Conservation (phyloP, 352 stramenopile genomes). For the Globisporangium barbulae region DNA sequence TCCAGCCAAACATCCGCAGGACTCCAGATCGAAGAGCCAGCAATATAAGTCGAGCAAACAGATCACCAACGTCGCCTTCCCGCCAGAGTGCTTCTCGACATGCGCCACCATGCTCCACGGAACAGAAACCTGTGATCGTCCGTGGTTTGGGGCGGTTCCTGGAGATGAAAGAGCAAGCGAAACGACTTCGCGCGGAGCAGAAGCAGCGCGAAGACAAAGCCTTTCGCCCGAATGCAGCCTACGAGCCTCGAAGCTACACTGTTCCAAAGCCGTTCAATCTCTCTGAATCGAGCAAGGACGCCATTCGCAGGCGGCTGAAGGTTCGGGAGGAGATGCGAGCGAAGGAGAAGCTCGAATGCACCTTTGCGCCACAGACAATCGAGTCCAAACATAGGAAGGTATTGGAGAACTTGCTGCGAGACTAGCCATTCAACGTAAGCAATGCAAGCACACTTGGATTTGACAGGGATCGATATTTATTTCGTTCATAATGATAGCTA, state of each 20-base stretch:
- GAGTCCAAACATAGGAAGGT: constrained; percentile 51
- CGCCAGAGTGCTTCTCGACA: neutral
- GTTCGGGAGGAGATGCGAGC: constrained; percentile 45
- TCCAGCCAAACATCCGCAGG: constrained; percentile 58
- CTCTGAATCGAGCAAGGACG: constrained; percentile 53
- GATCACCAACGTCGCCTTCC: constrained; percentile 17
- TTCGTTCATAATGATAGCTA: constrained; percentile 16
- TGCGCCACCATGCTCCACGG: neutral
- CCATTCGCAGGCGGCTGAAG: constrained; percentile 39
- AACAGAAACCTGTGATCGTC: constrained; percentile 61
- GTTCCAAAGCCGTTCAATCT: constrained; percentile 75
- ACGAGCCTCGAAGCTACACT: constrained; percentile 73
- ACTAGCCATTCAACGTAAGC: constrained; percentile 7
- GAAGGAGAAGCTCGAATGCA: constrained; percentile 58
- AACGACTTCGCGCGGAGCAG: constrained; percentile 59
- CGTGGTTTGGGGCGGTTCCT: constrained; percentile 76
- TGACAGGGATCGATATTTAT: constrained; percentile 8
- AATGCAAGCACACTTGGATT: neutral
- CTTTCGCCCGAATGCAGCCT: constrained; percentile 49
- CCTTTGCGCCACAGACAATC: constrained; percentile 52
- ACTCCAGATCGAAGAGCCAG: neutral
- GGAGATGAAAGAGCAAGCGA: constrained; percentile 67
- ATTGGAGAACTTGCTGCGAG: constrained; percentile 46
- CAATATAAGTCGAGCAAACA: constrained; percentile 12
- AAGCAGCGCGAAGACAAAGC: constrained; percentile 60